Percentiles rank a stretch among this genome's conserved stretches.
phyloP scores from a whole-genome alignment of 2,329 filamentous ascomycete genomes.

The Parafenestella ontariensis region DNA sequence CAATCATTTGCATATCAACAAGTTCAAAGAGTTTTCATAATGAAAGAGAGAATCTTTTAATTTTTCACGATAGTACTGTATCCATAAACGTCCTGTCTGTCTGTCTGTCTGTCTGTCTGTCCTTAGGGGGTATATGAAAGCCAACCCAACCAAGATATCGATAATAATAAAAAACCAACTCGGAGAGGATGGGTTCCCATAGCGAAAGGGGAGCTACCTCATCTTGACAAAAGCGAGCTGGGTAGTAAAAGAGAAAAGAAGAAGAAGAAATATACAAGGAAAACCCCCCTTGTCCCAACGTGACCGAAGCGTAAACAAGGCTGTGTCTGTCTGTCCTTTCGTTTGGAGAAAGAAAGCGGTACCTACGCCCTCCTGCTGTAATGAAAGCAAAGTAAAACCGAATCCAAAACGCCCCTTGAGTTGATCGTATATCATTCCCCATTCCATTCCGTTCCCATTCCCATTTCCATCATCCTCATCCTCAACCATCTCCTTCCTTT shows the following conservation, averaged over 20 bases:
- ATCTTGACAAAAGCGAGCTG: not conserved
- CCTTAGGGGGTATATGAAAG: slow-evolving; percentile 7
- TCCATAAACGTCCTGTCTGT: too few species aligned
- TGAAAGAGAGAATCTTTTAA: not conserved
- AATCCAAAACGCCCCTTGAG: slow-evolving; percentile 3
- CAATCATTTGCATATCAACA: not conserved
- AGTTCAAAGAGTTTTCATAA: not conserved
- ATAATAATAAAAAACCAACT: too few species aligned
- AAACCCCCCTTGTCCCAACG: not conserved
- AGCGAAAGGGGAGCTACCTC: too few species aligned
- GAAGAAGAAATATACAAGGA: slow-evolving; percentile 2
- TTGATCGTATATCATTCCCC: not conserved
- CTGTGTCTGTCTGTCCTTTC: not conserved
- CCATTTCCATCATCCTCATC: not conserved
- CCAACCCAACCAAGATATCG: not conserved
- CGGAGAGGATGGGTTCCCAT: not conserved
- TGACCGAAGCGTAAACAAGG: not conserved
- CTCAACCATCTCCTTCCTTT: too few species aligned
- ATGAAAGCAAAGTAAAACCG: not conserved
- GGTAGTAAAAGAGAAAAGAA: not conserved
- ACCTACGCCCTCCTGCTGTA: not conserved
- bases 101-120: too few species aligned
- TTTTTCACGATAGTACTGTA: not conserved
- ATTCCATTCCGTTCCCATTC: not conserved
- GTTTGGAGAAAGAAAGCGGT: not conserved